Base-by-base conservation (phyloP, 208 protist genomes). In the Novymonas esmeraldas region DNA sequence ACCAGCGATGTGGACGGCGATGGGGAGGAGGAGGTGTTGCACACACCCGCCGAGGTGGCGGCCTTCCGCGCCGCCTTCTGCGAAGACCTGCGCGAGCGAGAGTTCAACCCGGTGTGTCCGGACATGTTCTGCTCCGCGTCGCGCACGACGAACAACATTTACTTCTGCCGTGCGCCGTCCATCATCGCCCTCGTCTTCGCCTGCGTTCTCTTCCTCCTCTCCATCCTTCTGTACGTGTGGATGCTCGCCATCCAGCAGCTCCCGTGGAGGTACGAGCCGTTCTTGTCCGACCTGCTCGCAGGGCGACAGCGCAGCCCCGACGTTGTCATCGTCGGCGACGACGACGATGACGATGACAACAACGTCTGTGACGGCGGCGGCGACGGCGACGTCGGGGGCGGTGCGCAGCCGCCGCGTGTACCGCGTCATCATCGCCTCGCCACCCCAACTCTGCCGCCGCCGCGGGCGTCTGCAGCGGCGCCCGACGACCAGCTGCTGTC, bases 181-280 rank as follows among this genome's bases (percentile, higher is more conserved):
- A 71, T 86, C 55, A 26, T 74, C 6, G 64, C 70, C 6, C 55
- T 89, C 14, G 46, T 84, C 10, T 56, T 89, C 4, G 66, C 70
- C 16, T 75, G 66, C 38, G 2, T 86, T n/a, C 51, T 89, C 3
- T 44, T 80, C 24, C n/a, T 81, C 0, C 16, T 82, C 2, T 64
- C 73, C 41, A 22, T 82, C 18, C 56, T 65, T 33, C 41, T 74
- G 36, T 81, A 78, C 45, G 6, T 85, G 31, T 89, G 84, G 84
- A 65, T 81, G 38, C 56, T 36, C 16, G 68, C 77, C 2, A 59
- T 89, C 16, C 75, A 70, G 13, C 80, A 86, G 55, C 60, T 86
- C n/a, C 84, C 84, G 20, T 89, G 84, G 84, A 76, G 70, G 57
- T 89, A 86, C 55, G 80, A 86, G 56, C 79, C 76, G n/a, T 66